Conservation (phyloP, 2,329 filamentous ascomycete species). For the Emericellopsis atlantica region DNA sequence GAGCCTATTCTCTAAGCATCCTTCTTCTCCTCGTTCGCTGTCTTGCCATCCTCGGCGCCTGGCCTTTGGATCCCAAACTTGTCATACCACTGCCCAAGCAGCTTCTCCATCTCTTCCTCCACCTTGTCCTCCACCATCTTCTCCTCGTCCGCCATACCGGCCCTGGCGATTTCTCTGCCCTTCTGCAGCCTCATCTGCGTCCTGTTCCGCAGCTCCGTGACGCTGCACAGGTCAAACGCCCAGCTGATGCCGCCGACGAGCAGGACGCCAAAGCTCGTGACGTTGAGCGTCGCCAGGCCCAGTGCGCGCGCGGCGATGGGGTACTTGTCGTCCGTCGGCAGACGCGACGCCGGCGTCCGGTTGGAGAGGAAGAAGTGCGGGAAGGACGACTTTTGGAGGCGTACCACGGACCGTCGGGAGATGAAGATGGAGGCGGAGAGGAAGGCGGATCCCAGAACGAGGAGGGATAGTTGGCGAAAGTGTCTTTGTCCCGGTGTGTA, state of each 20-base stretch:
- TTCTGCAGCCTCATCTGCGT: conserved; percentile 27
- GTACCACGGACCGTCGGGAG: conserved; percentile 56
- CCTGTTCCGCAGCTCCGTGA: conserved; percentile 49
- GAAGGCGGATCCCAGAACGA: conserved; percentile 65
- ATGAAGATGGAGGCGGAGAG: conserved; percentile 59
- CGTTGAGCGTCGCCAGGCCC: conserved; percentile 77
- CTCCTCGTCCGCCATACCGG: conserved; percentile 37
- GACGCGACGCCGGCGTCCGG: conserved; percentile 14
- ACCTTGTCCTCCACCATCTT: conserved; percentile 45
- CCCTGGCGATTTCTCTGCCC: conserved; percentile 3
- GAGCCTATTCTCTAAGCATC: too few relatives aligned
- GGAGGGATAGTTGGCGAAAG: conserved; percentile 52
- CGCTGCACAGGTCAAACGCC: conserved; percentile 60
- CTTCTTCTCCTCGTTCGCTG: too few relatives aligned
- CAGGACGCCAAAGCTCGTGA: conserved; percentile 64
- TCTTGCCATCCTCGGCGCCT: neutral
- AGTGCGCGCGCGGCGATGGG: conserved; percentile 64
- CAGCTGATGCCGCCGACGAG: conserved; percentile 60
- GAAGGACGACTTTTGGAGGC: conserved; percentile 45
- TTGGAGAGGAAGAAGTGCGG: conserved; percentile 64
- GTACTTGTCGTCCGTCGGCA: conserved; percentile 15
- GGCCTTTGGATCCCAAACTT: conserved; percentile 23
- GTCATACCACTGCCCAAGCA: conserved; percentile 30
- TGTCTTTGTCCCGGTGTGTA: conserved; percentile 13
- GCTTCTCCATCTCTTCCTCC: conserved; percentile 46